Base-by-base conservation (phyloP, 345 rosid genomes). In the Populus davidiana region DNA sequence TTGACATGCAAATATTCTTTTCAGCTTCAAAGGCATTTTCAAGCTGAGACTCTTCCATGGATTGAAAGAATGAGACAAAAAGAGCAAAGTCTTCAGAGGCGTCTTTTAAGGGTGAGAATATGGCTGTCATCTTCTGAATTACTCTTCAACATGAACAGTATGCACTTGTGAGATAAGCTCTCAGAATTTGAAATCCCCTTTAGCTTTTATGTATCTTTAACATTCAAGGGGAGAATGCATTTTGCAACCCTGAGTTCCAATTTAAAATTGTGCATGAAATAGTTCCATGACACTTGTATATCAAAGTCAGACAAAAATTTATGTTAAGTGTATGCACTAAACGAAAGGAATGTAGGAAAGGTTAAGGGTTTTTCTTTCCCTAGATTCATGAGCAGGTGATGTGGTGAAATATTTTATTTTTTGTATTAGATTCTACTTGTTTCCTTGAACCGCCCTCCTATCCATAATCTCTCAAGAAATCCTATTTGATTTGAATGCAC, bases 1-100 rank as follows among this genome's bases (percentile, higher is more conserved):
- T 75, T 81, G 16, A 75, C 44, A 56, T 27, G 25, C 68, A 27
- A 54, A 4, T 72, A 65, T 33, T 59, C 43, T 74, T 81, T 70
- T 86, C 90, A 92, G 99, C 97, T 96, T 76, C 99, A 96, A 83
- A 89, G 98, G 82, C 98, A 96, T 90, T 88, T 94, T 83, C 97
- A 94, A 89, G 98, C 97, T 73, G 95, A 92, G 70, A 89, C 95
- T 65, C 92, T 92, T 84, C 98, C 97, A 29, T 85, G 92, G 91
- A 94, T 91, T 61, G 86, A 96, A 78, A 92, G 97, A 80, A 84
- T 94, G 90, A 91, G 94, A 81, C 97, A 89, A 73, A 96, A 92
- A 72, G 99, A 94, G 86, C 97, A 94, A 78, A 88, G 90, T 78
- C 97, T 96, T 85, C 97, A 96, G 86, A 88, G 98, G 83, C 97